phyloP scores from a whole-genome alignment of 1,284 basidiomycete genomes.

The Athelia sp. region DNA sequence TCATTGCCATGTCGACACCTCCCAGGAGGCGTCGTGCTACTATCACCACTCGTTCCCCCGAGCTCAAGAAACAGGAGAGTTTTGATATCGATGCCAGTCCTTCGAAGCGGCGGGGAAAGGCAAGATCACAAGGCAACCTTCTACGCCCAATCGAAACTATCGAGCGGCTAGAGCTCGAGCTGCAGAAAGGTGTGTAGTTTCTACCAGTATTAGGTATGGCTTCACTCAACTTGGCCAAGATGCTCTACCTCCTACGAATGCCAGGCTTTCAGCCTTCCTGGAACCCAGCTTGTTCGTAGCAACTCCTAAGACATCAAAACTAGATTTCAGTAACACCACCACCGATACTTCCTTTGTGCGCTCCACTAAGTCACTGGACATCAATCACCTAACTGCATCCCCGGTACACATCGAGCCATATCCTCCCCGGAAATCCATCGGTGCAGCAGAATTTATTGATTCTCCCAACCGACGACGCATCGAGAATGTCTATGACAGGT shows the following conservation, averaged over 20 bases:
- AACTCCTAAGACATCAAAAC: slow-evolving; percentile 24
- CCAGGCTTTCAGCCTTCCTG: slow-evolving; percentile 55
- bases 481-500: slow-evolving; percentile 71
- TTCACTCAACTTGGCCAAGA: slow-evolving; percentile 19
- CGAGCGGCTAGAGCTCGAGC: slow-evolving; percentile 54
- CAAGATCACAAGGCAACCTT: slow-evolving; percentile 58
- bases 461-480: slow-evolving; percentile 52
- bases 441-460: slow-evolving; percentile 33
- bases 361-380: slow-evolving; percentile 21
- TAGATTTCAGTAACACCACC: slow-evolving; percentile 23
- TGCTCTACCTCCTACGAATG: slow-evolving; percentile 38
- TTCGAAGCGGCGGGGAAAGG: slow-evolving; percentile 62
- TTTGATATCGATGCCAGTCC: slow-evolving; percentile 41
- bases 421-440: slow-evolving; percentile 36
- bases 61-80: slow-evolving; percentile 21
- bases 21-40: slow-evolving; percentile 58
- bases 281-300: slow-evolving; percentile 65
- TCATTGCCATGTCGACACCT: slow-evolving; percentile 35
- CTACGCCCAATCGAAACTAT: slow-evolving; percentile 64
- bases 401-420: slow-evolving; percentile 62
- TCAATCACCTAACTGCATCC: slow-evolving; percentile 54
- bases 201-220: not conserved
- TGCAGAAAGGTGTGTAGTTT: slow-evolving; percentile 40
- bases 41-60: slow-evolving; percentile 57
- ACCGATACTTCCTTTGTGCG: not conserved